Base-by-base conservation (phyloP, 208 protist species). In the Spironucleus salmonicida region DNA sequence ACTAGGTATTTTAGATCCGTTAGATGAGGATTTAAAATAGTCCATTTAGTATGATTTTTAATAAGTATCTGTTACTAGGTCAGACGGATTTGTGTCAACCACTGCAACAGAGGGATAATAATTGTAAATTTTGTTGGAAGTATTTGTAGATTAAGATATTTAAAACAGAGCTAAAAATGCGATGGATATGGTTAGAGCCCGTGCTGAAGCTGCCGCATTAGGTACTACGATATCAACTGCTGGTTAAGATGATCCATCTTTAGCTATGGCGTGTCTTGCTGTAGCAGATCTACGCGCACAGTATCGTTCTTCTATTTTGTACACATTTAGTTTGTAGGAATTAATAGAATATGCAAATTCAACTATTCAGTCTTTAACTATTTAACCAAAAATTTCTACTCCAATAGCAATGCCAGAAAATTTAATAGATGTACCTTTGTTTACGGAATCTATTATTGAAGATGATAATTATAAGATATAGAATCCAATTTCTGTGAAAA, bases 281-380 rank as follows among this genome's bases (percentile, higher is more conserved):
- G 64, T 71, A n/a, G 64, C 64, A 15, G 64, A 71, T n/a, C 32
- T 38, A n/a, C 7, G 64, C 9, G 64, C 64, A 45, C 11, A 9
- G 9, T 71, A 71, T 42, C 4, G 64, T 15, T 9, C 32, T 19
- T 45, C 4, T 38, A 7, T 71, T 32, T 9, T 71, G 2, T 71
- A 71, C 40, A 29, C n/a, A 49, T 71, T 71, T 67, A 30, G 35
- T 38, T 67, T 39, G n/a, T n/a, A n/a, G n/a, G n/a, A n/a, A n/a
- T n/a, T n/a, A n/a, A n/a, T n/a, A n/a, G n/a, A n/a, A n/a, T n/a
- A n/a, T n/a, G n/a, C n/a, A n/a, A n/a, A n/a, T n/a, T n/a, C n/a
- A n/a, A 38, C 26, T 23, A 23, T 15, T 23, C 19, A 67, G 61
- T 39, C 15, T 15, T 38, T 38, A 15, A 39, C 35, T 38, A n/a